Evolutionary conservation across 2,329 filamentous ascomycete genomes (phyloP), one percentile per base, ranked within the genome.

Genomic region (Microcyclosporella mali): DNA sequence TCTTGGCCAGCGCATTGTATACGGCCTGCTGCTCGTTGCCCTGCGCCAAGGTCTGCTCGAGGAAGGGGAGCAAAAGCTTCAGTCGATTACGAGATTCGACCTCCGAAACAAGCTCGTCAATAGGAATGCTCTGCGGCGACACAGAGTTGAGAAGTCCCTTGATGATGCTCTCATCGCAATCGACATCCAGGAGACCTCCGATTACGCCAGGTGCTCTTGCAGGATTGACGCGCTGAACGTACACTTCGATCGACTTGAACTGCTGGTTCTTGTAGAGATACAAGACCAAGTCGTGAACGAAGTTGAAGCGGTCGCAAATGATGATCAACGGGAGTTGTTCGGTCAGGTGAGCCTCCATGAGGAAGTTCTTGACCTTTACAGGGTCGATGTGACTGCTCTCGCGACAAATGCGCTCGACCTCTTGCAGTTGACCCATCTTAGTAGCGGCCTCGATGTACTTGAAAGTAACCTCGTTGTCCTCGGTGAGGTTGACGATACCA

Each of bases 261-360:
- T 97, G 90, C 69, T 98, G 90, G 70, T 94, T 94, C 75, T 97
- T 92, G 74, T 98, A 98, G 7, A 98, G 79, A 69, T 92, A 95
- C 16, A 98, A 78, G 33, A 98, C 88, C 61, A 98, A 70, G 61
- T 98, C 92, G 62, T 98, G 92, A 32, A 97, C 88, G 61, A 98
- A 95, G 72, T 97, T 94, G 78, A 94, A 95, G n/a, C 90, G 87
- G 64, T 98, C 92, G 70, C 94, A 98, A 46, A 98, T 88, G 57
- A 97, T 95, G 69, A 98, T 98, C 41, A 98, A 74, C 33, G 92
- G 92, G 33, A 98, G 77, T 70, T 95, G 90, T 67, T 98, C 92
- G 2, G 84, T 82, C 33, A 98, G 74, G 54, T 83, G 85, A 41
- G 92, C 90, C 66, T 98, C 94, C 72, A 98, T 98, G 49, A 98